phyloP scores from a whole-genome alignment of 2,329 filamentous ascomycete genomes.

The Penicillium frequentans region DNA sequence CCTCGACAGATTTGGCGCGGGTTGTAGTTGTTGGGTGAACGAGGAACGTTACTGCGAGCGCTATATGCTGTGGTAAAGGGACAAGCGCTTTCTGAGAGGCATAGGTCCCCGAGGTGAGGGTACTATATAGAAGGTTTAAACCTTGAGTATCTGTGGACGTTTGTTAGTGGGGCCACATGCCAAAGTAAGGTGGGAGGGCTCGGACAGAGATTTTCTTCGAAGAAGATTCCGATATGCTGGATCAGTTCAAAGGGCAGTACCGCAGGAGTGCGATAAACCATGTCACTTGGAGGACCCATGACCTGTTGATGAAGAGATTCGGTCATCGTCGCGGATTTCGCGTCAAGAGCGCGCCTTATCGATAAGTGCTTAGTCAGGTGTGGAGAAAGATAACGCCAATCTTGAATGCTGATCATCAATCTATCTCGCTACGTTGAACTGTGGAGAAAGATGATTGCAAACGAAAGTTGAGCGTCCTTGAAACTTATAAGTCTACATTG shows the following conservation, averaged over 20 bases:
- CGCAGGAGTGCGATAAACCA: constrained; percentile 54
- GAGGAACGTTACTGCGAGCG: constrained; percentile 76
- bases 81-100: constrained; percentile 56
- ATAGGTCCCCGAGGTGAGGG: constrained; percentile 33
- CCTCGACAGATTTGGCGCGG: constrained; percentile 62
- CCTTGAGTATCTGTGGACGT: constrained; percentile 53
- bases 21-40: constrained; percentile 80
- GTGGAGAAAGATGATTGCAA: background rate
- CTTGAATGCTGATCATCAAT: background rate
- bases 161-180: constrained; percentile 1
- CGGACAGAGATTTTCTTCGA: constrained; percentile 73
- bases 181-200: background rate
- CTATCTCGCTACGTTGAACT: background rate
- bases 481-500: background rate
- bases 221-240: constrained; percentile 67
- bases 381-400: background rate
- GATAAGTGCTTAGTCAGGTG: constrained; percentile 19
- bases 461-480: background rate
- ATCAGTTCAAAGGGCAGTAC: constrained; percentile 63
- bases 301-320: constrained; percentile 6
- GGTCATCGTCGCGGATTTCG: constrained; percentile 10
- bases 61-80: constrained; percentile 71
- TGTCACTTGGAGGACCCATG: constrained; percentile 20
- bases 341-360: constrained; percentile 20
- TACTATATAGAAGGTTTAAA: constrained; percentile 61